phyloP scores from a whole-genome alignment of 2,329 filamentous ascomycete species.

The Venturiaceae sp. region DNA sequence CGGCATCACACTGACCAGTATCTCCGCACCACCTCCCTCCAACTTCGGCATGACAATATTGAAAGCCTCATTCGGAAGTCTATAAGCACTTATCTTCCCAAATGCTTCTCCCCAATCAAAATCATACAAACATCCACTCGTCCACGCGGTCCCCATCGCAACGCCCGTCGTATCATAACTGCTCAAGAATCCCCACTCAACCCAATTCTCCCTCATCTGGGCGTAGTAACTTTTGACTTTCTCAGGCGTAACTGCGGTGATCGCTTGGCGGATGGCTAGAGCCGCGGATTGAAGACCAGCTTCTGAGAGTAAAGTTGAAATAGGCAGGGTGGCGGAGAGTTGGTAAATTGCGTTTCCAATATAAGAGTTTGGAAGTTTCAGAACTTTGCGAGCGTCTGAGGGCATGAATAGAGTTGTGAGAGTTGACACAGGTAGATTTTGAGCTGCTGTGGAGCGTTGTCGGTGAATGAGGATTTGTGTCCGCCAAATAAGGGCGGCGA shows the following conservation, averaged over 20 bases:
- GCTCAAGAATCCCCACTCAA: slow-evolving; percentile 1
- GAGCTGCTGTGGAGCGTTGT: background rate
- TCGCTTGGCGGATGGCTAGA: slow-evolving; percentile 1
- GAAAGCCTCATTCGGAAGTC: background rate
- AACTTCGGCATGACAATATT: background rate
- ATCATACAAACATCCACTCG: background rate
- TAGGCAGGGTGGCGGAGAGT: slow-evolving; percentile 1
- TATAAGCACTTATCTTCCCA: background rate
- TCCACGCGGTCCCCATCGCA: slow-evolving; percentile 4
- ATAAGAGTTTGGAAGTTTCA: background rate
- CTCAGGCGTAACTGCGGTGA: background rate
- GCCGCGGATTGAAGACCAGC: slow-evolving; percentile 1
- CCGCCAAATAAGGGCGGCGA: slow-evolving; percentile 2
- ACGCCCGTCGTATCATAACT: background rate
- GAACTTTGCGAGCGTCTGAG: background rate
- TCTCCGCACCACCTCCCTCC: background rate
- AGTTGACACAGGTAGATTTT: background rate
- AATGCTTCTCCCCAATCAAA: slow-evolving; percentile 1
- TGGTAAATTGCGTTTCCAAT: slow-evolving; percentile 6
- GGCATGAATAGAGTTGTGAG: background rate
- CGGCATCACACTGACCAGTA: background rate
- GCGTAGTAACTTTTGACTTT: background rate
- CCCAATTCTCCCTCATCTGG: background rate
- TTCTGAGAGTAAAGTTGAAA: slow-evolving; percentile 1
- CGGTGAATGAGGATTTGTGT: background rate